Evolutionary conservation across 2,329 filamentous ascomycete species (phyloP).

Genomic region (Didymella pomorum): DNA sequence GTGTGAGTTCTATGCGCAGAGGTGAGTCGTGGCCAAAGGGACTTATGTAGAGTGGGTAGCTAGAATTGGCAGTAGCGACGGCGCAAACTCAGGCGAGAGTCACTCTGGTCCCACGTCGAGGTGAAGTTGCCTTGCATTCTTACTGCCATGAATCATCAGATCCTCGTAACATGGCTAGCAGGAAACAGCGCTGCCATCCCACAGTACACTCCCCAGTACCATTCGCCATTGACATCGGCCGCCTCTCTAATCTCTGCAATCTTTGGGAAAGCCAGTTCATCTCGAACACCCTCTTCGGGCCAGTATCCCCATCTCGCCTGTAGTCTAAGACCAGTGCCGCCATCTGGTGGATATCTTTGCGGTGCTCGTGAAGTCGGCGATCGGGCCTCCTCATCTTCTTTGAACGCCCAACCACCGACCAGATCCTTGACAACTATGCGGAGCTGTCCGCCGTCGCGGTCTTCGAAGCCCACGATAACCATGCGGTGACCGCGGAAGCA

Average conservation of each 20-base stretch:
- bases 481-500: slow-evolving; percentile 85
- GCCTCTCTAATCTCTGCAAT: slow-evolving; percentile 84
- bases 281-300: slow-evolving; percentile 67
- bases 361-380: slow-evolving; percentile 15
- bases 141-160: slow-evolving; percentile 18
- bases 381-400: slow-evolving; percentile 60
- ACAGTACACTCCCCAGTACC: slow-evolving; percentile 88
- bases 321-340: slow-evolving; percentile 71
- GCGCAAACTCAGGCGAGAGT: too few species aligned
- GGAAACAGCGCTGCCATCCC: slow-evolving; percentile 82
- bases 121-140: too few species aligned
- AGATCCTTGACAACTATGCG: slow-evolving; percentile 74
- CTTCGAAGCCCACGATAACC: slow-evolving; percentile 79
- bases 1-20: too few species aligned
- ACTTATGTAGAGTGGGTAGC: too few species aligned
- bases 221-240: slow-evolving; percentile 88
- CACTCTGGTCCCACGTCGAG: too few species aligned
- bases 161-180: slow-evolving; percentile 67
- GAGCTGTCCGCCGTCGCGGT: slow-evolving; percentile 70
- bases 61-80: too few species aligned
- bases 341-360: slow-evolving; percentile 72
- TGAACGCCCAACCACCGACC: slow-evolving; percentile 78
- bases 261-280: slow-evolving; percentile 85
- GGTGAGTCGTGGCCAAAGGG: too few species aligned
- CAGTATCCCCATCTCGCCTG: slow-evolving; percentile 81